Conservation (phyloP, 1,139 yeast species). For the Kazachstania sp. region DNA sequence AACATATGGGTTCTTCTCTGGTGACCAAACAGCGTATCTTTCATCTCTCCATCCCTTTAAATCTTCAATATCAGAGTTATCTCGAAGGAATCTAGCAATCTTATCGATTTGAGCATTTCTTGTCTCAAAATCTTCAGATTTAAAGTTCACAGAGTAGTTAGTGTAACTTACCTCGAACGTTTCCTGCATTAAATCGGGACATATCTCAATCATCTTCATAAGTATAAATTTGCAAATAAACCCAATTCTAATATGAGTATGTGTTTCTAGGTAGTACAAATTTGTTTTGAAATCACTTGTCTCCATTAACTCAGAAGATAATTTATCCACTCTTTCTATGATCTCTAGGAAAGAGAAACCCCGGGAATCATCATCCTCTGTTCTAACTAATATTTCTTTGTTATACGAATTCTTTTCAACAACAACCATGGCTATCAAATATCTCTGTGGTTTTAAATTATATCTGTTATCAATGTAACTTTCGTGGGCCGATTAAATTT, state of each 20-base stretch:
- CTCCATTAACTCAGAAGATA: slow-evolving; percentile 19
- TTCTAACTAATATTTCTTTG: slow-evolving; percentile 19
- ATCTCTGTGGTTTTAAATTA: background rate
- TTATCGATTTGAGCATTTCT: slow-evolving; percentile 21
- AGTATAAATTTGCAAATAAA: slow-evolving; percentile 22
- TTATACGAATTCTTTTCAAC: slow-evolving; percentile 13
- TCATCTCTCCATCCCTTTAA: slow-evolving; percentile 84
- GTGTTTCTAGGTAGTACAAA: slow-evolving; percentile 21
- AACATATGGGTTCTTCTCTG: slow-evolving; percentile 50
- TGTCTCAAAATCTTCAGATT: slow-evolving; percentile 12
- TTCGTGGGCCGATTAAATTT: background rate
- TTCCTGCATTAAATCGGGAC: slow-evolving; percentile 7
- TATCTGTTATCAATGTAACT: background rate
- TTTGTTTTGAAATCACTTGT: slow-evolving; percentile 17
- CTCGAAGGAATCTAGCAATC: slow-evolving; percentile 15
- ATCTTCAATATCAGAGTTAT: slow-evolving; percentile 18
- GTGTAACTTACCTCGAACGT: slow-evolving; percentile 13
- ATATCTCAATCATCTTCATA: slow-evolving; percentile 15
- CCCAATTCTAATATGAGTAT: slow-evolving; percentile 21
- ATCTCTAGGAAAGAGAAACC: slow-evolving; percentile 22
- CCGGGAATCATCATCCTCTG: slow-evolving; percentile 16
- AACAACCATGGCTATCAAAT: slow-evolving; percentile 15
- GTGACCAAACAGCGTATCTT: slow-evolving; percentile 61
- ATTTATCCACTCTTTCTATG: slow-evolving; percentile 24
- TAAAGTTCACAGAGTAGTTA: slow-evolving; percentile 12